Base-by-base conservation (phyloP, 1,284 basidiomycete genomes). In the Gymnopus androsaceus region DNA sequence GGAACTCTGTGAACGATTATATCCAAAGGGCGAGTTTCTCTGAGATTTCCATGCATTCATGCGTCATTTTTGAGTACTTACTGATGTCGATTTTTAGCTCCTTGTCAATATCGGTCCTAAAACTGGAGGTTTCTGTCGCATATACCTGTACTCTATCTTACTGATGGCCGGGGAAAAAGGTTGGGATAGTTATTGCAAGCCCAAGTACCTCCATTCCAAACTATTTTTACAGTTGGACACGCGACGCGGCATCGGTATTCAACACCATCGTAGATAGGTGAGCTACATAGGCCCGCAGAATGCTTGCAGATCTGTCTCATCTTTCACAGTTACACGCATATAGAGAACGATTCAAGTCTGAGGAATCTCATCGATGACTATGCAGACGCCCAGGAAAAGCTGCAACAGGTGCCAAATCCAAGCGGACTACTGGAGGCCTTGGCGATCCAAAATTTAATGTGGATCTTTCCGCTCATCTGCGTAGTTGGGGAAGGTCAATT, bases 81-180 rank as follows among this genome's bases (percentile, higher is more conserved):
- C 23, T 42, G n/a, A 27, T 28, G 25, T 40, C 8, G 3, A 4
- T 28, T n/a, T n/a, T 9, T n/a, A 25, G 38, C 51, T 86, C 4
- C 74, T 87, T 23, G 85, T 84, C 21, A 89, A 88, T 69, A 86
- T 89, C 57, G 87, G 87, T 2, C 70, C 84, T 0, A 59, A 63
- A 47, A 85, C 85, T 2, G 68, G 76, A 80, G 65, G 75, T 80
- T 4, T 69, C 74, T 14, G 86, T 14, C 15, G 28, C 11, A 3
- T 15, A 34, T 12, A 8, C 25, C 14, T n/a, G 3, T 21, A 14
- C 14, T 14, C 8, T 7, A 42, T 25, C 25, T 4, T 15, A 14
- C 14, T 27, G 12, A 42, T 72, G 75, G 74, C 61, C 81, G n/a
- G n/a, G n/a, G n/a, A n/a, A n/a, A n/a, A n/a, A n/a, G n/a, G n/a